Conservation (phyloP, 257 asterid species). For the Apocynum venetum region DNA sequence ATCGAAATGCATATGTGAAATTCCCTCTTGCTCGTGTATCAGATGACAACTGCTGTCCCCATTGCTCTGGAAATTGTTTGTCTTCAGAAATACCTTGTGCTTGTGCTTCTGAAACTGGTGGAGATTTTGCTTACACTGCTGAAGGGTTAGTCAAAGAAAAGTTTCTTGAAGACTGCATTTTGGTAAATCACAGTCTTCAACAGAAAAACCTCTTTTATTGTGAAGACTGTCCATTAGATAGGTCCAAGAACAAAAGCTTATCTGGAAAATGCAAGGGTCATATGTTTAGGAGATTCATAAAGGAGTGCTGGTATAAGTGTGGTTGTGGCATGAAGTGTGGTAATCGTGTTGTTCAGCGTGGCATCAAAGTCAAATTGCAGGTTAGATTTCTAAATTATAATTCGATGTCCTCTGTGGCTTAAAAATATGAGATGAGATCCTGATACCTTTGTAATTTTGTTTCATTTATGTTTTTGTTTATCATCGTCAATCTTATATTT, state of each 20-base stretch:
- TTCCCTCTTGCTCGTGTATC: constrained; percentile 56
- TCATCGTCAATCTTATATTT: not conserved
- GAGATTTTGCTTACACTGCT: constrained; percentile 57
- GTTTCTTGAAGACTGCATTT: constrained; percentile 42
- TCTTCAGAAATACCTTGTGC: constrained; percentile 53
- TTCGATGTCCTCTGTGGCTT: not conserved
- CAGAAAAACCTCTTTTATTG: constrained; percentile 33
- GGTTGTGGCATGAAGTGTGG: constrained; percentile 70
- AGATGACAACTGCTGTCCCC: constrained; percentile 57
- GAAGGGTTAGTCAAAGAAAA: constrained; percentile 49
- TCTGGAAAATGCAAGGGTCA: constrained; percentile 58
- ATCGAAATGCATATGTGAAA: constrained; percentile 49
- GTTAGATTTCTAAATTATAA: constrained; percentile 28
- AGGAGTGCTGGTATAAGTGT: constrained; percentile 82
- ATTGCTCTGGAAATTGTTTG: constrained; percentile 56
- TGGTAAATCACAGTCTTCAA: constrained; percentile 32
- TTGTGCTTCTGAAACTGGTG: constrained; percentile 69
- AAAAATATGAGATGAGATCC: constrained; percentile 20
- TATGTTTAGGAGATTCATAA: constrained; percentile 47
- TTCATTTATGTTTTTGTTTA: not conserved
- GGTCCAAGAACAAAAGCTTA: constrained; percentile 36
- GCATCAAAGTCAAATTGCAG: constrained; percentile 57
- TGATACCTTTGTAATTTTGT: not conserved
- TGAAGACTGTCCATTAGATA: constrained; percentile 67
- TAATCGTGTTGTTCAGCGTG: constrained; percentile 70